phyloP scores from a whole-genome alignment of 2,329 filamentous ascomycete genomes.

The Aspergillus sp. region DNA sequence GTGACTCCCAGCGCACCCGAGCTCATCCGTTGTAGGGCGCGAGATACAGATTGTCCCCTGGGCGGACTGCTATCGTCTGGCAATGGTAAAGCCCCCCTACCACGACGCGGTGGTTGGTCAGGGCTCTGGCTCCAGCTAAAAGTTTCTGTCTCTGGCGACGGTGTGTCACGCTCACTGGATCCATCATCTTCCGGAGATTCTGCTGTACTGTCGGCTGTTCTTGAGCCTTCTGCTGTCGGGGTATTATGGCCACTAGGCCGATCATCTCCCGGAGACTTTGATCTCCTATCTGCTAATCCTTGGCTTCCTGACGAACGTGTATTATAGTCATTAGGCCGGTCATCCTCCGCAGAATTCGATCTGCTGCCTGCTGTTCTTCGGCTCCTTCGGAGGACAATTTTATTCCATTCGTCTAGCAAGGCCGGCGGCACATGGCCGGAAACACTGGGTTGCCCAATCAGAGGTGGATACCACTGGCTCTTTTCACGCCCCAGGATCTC shows the following conservation, averaged over 20 bases:
- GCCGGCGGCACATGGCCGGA: slow-evolving; percentile 40
- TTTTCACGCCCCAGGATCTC: slow-evolving; percentile 47
- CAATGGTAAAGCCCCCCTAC: slow-evolving; percentile 17
- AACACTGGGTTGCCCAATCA: slow-evolving; percentile 30
- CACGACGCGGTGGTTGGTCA: slow-evolving; percentile 11
- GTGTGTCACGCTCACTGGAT: too few relatives aligned
- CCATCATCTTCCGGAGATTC: too few relatives aligned
- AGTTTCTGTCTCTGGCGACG: too few relatives aligned
- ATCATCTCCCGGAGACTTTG: neutral
- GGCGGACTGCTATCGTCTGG: slow-evolving; percentile 38
- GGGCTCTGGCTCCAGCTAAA: slow-evolving; percentile 10
- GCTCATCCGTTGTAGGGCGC: neutral
- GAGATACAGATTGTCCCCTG: neutral
- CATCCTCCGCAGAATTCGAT: neutral
- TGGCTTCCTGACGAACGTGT: neutral
- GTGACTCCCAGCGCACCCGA: neutral
- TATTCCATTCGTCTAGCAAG: slow-evolving; percentile 44
- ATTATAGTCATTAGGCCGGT: neutral
- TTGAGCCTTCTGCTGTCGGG: slow-evolving; percentile 19
- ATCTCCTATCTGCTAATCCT: neutral
- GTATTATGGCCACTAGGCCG: slow-evolving; percentile 7
- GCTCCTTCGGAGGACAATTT: slow-evolving; percentile 24
- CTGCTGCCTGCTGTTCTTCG: neutral
- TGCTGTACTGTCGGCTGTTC: too few relatives aligned
- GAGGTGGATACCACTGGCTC: slow-evolving; percentile 47